These are phyloP conservation scores for Salix brachista DNA, from an alignment of 345 rosid genomes.

Conservation along the genomic window DNA sequence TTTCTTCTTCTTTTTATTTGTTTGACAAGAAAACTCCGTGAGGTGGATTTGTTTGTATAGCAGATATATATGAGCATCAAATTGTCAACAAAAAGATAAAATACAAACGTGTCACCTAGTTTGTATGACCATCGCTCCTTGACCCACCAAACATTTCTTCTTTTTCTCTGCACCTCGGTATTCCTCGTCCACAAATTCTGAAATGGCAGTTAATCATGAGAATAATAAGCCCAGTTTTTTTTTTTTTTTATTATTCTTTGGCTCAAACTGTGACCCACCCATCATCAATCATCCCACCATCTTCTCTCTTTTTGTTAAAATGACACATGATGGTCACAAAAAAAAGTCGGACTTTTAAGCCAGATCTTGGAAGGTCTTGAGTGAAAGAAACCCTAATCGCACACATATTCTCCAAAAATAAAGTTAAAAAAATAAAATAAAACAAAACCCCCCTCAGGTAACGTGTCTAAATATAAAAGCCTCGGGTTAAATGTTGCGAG, in stretches of 20 bases:
- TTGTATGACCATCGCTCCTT: background rate
- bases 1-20: background rate
- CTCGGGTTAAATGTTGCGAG: background rate
- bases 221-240: conserved; percentile 15
- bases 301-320: background rate
- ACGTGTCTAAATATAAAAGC: conserved; percentile 21
- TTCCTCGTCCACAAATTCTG: conserved; percentile 36
- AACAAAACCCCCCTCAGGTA: background rate
- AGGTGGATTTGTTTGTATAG: background rate
- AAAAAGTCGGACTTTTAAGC: background rate
- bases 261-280: conserved; percentile 19
- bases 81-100: background rate
- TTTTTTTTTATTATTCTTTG: background rate
- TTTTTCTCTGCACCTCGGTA: background rate
- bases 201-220: background rate
- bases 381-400: conserved; percentile 54
- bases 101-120: background rate
- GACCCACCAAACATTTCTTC: conserved; percentile 25
- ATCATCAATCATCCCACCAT: background rate
- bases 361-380: conserved; percentile 24
- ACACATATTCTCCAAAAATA: background rate
- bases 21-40: background rate
- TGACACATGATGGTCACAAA: background rate
- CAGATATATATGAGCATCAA: too few species aligned
- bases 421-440: too few species aligned